Evolutionary conservation across 805 yeast genomes (phyloP).

Genomic region (Deakozyma indianensis): DNA sequence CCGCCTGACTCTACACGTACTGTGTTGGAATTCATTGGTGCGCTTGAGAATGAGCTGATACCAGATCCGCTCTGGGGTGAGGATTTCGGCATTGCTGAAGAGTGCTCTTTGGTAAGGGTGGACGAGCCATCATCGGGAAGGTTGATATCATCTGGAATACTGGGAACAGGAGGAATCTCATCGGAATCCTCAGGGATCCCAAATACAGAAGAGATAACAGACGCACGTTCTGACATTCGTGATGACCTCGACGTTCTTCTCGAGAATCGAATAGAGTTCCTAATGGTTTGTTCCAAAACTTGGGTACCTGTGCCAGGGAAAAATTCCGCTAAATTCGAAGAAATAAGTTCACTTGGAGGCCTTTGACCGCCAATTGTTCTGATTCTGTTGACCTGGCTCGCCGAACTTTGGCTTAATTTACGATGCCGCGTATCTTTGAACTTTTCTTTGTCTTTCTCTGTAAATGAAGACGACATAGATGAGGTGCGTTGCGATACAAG

Average conservation of each 20-base stretch:
- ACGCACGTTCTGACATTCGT: conserved; percentile 18
- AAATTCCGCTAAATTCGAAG: conserved; percentile 77
- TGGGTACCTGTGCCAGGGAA: conserved; percentile 72
- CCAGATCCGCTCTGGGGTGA: not conserved
- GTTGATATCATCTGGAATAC: conserved; percentile 4
- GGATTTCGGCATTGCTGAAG: not conserved
- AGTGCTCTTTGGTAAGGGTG: not conserved
- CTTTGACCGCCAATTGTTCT: conserved; percentile 66
- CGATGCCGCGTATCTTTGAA: not conserved
- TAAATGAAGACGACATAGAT: not conserved
- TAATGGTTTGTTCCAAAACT: conserved; percentile 62
- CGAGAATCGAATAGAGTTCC: conserved; percentile 74
- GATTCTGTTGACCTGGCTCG: conserved; percentile 9
- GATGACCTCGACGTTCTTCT: conserved; percentile 37
- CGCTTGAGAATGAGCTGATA: not conserved
- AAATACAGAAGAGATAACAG: conserved; percentile 16
- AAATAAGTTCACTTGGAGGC: conserved; percentile 86
- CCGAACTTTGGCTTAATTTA: not conserved
- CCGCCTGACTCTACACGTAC: not conserved
- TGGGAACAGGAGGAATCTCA: conserved; percentile 12
- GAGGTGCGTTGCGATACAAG: not conserved
- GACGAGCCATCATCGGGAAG: not conserved
- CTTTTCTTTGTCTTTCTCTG: conserved; percentile 1
- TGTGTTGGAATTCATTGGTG: not conserved
- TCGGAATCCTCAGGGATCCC: conserved; percentile 13